Conservation (phyloP, 2,329 filamentous ascomycete species). For the Aspergillus fischeri region DNA sequence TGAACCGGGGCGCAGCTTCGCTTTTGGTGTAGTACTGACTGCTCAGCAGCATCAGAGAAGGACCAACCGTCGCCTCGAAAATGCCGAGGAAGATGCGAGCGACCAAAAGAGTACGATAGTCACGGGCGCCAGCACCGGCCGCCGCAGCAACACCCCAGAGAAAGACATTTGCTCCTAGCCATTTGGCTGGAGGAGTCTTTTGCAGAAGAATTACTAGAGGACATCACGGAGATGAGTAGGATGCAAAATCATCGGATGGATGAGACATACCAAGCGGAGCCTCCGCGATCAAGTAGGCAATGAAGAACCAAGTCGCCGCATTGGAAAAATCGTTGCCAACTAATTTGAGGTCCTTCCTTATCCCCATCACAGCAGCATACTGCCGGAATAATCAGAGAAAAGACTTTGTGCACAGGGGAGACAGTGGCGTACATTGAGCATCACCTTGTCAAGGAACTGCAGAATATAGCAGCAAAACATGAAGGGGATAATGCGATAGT, state of each 20-base stretch:
- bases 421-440: slow-evolving; percentile 49
- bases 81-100: slow-evolving; percentile 57
- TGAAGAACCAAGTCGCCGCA: slow-evolving; percentile 59
- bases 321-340: slow-evolving; percentile 60
- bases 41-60: slow-evolving; percentile 58
- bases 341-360: slow-evolving; percentile 53
- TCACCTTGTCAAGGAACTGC: slow-evolving; percentile 62
- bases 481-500: slow-evolving; percentile 57
- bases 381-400: slow-evolving; percentile 21
- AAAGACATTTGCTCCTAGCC: slow-evolving; percentile 55
- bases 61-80: slow-evolving; percentile 58
- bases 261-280: slow-evolving; percentile 52
- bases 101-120: slow-evolving; percentile 52
- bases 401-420: not conserved
- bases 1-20: slow-evolving; percentile 57
- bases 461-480: slow-evolving; percentile 61
- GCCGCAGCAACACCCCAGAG: slow-evolving; percentile 52
- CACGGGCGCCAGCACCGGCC: slow-evolving; percentile 49
- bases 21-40: slow-evolving; percentile 56
- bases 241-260: not conserved
- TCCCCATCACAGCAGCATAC: slow-evolving; percentile 65
- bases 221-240: not conserved
- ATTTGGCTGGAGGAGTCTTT: slow-evolving; percentile 57
- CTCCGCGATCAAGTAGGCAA: slow-evolving; percentile 57
- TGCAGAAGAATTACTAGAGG: slow-evolving; percentile 54